These are phyloP conservation scores for Mortierella sp. DNA, from an alignment of 371 early-diverging fungal genomes.

Conservation along the genomic window DNA sequence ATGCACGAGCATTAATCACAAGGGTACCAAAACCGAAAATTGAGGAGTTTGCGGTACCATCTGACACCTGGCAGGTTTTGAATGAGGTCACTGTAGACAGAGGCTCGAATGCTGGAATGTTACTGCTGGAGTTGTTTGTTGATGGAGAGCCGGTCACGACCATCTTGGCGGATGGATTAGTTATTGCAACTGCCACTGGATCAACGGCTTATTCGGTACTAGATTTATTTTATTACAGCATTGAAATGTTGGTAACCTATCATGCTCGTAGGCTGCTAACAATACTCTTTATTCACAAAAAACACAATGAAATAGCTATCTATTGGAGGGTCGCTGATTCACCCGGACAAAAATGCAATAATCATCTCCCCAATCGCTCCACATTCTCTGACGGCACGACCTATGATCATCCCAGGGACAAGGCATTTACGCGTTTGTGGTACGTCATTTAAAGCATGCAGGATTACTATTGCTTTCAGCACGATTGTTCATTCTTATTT, in stretches of 20 bases:
- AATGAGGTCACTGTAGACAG: constrained; percentile 88
- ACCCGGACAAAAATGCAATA: constrained; percentile 63
- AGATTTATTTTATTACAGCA: background rate
- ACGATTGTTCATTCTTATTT: background rate
- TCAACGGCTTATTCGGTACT: constrained; percentile 90
- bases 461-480: too few species aligned
- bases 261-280: too few species aligned
- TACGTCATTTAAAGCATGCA: constrained; percentile 17
- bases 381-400: constrained; percentile 68
- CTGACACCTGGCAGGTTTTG: constrained; percentile 66
- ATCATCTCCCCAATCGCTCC: constrained; percentile 73
- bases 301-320: constrained; percentile 41
- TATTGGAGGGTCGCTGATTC: constrained; percentile 70
- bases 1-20: constrained; percentile 29
- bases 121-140: constrained; percentile 69
- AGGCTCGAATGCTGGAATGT: constrained; percentile 75
- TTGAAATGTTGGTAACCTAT: background rate
- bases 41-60: constrained; percentile 23
- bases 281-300: too few species aligned
- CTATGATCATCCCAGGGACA: constrained; percentile 66
- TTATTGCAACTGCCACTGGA: constrained; percentile 92
- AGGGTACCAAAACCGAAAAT: constrained; percentile 16
- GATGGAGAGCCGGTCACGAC: constrained; percentile 61
- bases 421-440: constrained; percentile 55
- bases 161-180: constrained; percentile 90